A percentile compares a stretch with the other conserved stretches of the same genome.
phyloP scores from a whole-genome alignment of 768 basidiomycete genomes.

The Tulasnella calospora region DNA sequence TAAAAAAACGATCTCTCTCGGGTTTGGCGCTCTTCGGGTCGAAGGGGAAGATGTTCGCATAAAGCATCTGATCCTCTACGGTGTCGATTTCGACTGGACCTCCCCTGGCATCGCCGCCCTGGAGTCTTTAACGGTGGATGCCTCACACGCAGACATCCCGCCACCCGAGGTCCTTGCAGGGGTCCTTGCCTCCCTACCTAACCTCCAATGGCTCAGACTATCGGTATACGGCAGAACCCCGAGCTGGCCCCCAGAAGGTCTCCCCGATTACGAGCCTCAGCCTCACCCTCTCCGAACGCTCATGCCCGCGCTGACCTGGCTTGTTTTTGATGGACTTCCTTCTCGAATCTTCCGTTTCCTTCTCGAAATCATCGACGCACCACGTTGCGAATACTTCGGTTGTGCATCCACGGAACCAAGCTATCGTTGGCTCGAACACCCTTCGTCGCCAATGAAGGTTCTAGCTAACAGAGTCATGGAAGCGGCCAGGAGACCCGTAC shows the following conservation, averaged over 20 bases:
- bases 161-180: not conserved
- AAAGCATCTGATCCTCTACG: not conserved
- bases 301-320: not conserved
- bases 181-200: not conserved
- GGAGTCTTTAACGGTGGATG: constrained; percentile 1
- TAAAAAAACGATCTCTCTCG: not conserved
- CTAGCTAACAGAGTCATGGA: not conserved
- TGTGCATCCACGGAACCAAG: not conserved
- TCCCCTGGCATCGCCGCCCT: not conserved
- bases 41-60: not conserved
- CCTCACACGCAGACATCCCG: not conserved
- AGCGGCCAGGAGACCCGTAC: not conserved
- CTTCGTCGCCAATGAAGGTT: not conserved
- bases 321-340: not conserved
- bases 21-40: not conserved
- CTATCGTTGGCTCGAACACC: not conserved
- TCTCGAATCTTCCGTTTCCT: not conserved
- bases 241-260: not conserved
- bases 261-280: not conserved
- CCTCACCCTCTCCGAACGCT: not conserved
- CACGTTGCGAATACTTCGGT: not conserved
- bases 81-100: not conserved
- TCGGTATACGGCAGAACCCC: not conserved
- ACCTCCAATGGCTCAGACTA: not conserved
- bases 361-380: not conserved